Conservation (phyloP, 495 filamentous ascomycete genomes). For the Aspergillus homomorphus region DNA sequence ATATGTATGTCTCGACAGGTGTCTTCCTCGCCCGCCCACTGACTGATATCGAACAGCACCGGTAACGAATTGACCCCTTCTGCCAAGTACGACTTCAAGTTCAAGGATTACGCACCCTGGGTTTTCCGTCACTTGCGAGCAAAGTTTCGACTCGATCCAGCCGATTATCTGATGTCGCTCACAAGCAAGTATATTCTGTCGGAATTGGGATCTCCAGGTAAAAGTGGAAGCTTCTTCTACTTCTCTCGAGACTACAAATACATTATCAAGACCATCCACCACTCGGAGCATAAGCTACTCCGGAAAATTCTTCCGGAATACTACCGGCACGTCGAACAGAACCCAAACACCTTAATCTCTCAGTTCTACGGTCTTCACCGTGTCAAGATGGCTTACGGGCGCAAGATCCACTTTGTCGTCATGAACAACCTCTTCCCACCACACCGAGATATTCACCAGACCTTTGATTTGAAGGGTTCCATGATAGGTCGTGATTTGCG, state of each 20-base stretch:
- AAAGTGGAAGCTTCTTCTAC: constrained; percentile 99
- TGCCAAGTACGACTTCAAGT: constrained; percentile 99
- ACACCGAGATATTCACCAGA: constrained; percentile 94
- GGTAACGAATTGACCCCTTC: constrained; percentile 97
- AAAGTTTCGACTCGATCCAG: constrained; percentile 88
- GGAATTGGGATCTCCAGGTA: constrained; percentile 93
- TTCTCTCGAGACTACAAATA: constrained; percentile 99
- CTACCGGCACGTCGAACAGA: constrained; percentile 85
- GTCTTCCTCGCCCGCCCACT: constrained; percentile 11
- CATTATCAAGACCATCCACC: constrained; percentile 99
- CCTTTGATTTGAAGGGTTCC: constrained; percentile 97
- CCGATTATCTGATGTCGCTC: constrained; percentile 96
- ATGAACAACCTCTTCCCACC: constrained; percentile 99
- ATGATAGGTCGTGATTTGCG: constrained; percentile 88
- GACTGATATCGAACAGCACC: constrained; percentile 53
- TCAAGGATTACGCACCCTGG: constrained; percentile 99
- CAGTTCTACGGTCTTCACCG: constrained; percentile 98
- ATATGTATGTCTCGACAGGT: constrained; percentile 66
- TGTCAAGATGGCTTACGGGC: constrained; percentile 96
- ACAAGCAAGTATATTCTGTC: constrained; percentile 99
- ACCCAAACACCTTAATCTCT: constrained; percentile 94
- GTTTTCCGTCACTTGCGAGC: constrained; percentile 92
- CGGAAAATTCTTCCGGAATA: constrained; percentile 91
- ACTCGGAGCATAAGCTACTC: constrained; percentile 91
- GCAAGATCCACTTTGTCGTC: constrained; percentile 98